Conservation (phyloP, 768 basidiomycete genomes). For the Daedalea quercina region DNA sequence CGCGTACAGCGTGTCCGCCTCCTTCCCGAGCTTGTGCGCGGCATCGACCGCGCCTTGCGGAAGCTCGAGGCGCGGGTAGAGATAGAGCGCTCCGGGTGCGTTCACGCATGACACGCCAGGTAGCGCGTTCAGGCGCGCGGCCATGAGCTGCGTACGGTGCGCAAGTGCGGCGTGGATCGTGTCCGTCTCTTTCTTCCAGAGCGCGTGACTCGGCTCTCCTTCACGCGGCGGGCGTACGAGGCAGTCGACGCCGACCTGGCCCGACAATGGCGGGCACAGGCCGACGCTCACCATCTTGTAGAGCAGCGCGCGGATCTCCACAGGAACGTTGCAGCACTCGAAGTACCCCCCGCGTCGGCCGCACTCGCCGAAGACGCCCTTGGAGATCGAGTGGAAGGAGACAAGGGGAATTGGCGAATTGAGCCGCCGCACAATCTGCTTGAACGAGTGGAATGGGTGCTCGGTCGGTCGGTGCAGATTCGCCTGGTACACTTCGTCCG, state of each 20-base stretch:
- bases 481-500: constrained; percentile 97
- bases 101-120: constrained; percentile 88
- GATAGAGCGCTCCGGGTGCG: constrained; percentile 89
- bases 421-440: constrained; percentile 69
- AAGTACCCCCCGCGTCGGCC: constrained; percentile 97
- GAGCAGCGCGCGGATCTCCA: constrained; percentile 75
- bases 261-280: constrained; percentile 84
- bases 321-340: constrained; percentile 77
- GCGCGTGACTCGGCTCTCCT: constrained; percentile 67
- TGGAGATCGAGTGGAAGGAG: constrained; percentile 97
- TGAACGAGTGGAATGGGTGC: constrained; percentile 89
- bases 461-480: constrained; percentile 71
- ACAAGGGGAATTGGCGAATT: constrained; percentile 76
- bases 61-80: constrained; percentile 81
- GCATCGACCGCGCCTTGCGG: constrained; percentile 66
- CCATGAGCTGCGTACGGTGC: constrained; percentile 66
- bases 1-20: constrained; percentile 87
- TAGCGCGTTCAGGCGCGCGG: constrained; percentile 69
- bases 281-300: constrained; percentile 95
- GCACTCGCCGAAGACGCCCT: constrained; percentile 94
- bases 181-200: constrained; percentile 82
- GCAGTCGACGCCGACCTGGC: constrained; percentile 91
- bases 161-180: constrained; percentile 71
- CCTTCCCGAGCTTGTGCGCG: constrained; percentile 65
- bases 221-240: constrained; percentile 77